phyloP scores from a whole-genome alignment of 306 rosid genomes.

The Corylus avellana region DNA sequence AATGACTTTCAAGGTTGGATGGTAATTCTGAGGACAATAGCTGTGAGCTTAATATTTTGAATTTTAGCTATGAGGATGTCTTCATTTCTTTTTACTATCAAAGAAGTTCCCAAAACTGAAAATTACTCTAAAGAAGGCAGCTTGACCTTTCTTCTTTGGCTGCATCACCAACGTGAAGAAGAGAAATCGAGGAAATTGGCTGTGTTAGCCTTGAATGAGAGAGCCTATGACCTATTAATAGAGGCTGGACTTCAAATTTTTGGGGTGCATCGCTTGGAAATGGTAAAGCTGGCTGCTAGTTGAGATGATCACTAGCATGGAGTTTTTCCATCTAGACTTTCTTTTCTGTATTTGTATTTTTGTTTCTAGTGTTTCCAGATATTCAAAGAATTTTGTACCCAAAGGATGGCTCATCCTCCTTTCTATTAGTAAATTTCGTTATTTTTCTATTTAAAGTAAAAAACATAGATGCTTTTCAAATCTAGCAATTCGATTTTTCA shows the following conservation, averaged over 20 bases:
- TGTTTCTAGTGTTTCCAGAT: not conserved
- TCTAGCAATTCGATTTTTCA: not conserved
- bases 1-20: not conserved
- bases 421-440: not conserved
- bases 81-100: not conserved
- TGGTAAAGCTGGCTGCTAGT: not conserved
- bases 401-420: not conserved
- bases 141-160: not conserved
- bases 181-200: not conserved
- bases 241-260: not conserved
- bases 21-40: not conserved
- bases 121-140: not conserved
- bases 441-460: too few species aligned
- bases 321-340: not conserved
- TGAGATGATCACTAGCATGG: not conserved
- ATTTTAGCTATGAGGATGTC: not conserved
- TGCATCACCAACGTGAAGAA: not conserved
- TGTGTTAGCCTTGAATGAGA: not conserved
- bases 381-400: not conserved
- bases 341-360: not conserved
- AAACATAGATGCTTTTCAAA: too few species aligned
- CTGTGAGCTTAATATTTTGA: not conserved
- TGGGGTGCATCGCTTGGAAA: not conserved
- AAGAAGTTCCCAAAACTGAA: not conserved
- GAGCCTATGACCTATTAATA: not conserved